Conservation (phyloP, 257 asterid species). For the Forsythia viridissima region DNA sequence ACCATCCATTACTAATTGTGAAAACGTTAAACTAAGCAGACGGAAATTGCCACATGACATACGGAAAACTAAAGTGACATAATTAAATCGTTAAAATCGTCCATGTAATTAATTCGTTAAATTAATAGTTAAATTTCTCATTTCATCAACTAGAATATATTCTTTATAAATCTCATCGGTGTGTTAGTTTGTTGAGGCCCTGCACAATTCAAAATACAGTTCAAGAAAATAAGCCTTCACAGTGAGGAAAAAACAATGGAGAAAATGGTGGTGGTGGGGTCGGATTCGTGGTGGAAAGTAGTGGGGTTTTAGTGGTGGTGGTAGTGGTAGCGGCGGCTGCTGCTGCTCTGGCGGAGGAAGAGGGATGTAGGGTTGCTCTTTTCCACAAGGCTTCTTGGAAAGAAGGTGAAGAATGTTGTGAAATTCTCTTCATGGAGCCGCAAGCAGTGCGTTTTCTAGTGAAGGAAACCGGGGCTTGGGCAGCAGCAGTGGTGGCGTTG, state of each 20-base stretch:
- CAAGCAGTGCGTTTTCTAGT: background rate
- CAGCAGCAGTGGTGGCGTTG: background rate
- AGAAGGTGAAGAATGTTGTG: background rate
- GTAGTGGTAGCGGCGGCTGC: background rate
- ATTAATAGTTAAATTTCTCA: too few relatives aligned
- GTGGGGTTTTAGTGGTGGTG: background rate
- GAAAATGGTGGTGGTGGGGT: background rate
- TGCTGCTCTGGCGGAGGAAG: background rate
- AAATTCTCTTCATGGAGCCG: slow-evolving; percentile 16
- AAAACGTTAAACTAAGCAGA: too few relatives aligned
- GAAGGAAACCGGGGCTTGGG: background rate
- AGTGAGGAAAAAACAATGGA: background rate
- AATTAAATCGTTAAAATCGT: too few relatives aligned
- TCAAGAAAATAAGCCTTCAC: background rate
- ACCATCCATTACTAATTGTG: too few relatives aligned
- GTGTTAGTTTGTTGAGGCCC: too few relatives aligned
- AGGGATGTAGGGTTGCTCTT: slow-evolving; percentile 7
- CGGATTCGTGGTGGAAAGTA: background rate
- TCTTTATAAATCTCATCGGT: too few relatives aligned
- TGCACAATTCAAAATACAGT: too few relatives aligned
- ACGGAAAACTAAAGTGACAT: too few relatives aligned
- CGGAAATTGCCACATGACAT: too few relatives aligned
- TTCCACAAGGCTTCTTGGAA: slow-evolving; percentile 10
- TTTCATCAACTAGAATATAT: too few relatives aligned
- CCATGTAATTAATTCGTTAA: too few relatives aligned